Percentiles rank a stretch among this genome's conserved stretches.
phyloP scores from a whole-genome alignment of 257 asterid species.

The Prunella vulgaris region DNA sequence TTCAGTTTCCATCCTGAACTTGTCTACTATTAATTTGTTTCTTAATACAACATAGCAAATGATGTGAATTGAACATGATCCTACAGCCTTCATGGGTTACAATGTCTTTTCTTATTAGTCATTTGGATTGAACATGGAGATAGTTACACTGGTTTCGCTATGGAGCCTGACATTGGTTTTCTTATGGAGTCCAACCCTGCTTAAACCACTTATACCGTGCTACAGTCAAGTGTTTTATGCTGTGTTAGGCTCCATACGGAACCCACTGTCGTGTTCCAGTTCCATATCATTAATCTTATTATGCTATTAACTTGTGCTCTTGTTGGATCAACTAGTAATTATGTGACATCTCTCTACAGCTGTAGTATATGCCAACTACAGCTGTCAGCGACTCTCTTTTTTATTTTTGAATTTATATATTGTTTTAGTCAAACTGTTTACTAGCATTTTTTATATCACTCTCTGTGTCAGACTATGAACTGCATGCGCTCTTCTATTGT shows the following conservation, averaged over 20 bases:
- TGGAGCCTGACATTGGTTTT: no score
- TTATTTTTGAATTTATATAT: not conserved
- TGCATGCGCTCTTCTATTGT: no score
- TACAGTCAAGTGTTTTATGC: no score
- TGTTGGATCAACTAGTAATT: no score
- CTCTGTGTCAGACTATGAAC: not conserved
- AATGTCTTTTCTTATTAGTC: not conserved
- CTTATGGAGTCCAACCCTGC: no score
- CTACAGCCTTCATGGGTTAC: not conserved
- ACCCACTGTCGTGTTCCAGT: no score
- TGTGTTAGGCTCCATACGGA: no score
- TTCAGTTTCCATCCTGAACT: not conserved
- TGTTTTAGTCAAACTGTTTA: not conserved
- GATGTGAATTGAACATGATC: not conserved
- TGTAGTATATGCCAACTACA: not conserved
- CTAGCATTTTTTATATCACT: not conserved
- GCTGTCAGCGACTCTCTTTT: not conserved
- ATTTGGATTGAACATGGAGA: not conserved
- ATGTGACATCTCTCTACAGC: not conserved
- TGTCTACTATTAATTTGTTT: not conserved
- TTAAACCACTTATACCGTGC: no score
- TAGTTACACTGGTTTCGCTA: not conserved
- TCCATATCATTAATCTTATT: no score
- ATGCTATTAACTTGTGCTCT: not conserved
- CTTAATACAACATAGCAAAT: not conserved